These are phyloP conservation scores for Pseudocercospora crystallina DNA, from an alignment of 2,329 filamentous ascomycete genomes.

Conservation along the genomic window DNA sequence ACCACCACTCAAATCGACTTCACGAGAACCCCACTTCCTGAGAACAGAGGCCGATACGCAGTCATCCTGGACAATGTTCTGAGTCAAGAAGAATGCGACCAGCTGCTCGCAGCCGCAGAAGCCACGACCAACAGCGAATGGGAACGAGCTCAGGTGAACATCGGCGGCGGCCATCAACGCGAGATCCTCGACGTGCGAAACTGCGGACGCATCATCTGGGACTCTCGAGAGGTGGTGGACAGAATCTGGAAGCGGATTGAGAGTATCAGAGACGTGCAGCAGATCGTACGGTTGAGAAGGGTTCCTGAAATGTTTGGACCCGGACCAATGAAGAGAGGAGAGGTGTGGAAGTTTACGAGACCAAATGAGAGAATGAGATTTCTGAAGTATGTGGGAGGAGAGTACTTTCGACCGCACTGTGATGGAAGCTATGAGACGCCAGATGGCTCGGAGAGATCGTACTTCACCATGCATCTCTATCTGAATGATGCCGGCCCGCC, in stretches of 20 bases:
- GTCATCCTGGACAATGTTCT: slow-evolving; percentile 65
- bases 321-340: slow-evolving; percentile 43
- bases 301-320: slow-evolving; percentile 47
- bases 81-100: slow-evolving; percentile 61
- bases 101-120: slow-evolving; percentile 56
- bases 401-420: slow-evolving; percentile 73
- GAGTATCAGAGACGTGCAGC: slow-evolving; percentile 50
- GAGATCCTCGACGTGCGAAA: slow-evolving; percentile 61
- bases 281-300: slow-evolving; percentile 39
- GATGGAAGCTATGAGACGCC: slow-evolving; percentile 64
- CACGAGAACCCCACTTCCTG: slow-evolving; percentile 47
- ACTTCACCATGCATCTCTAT: slow-evolving; percentile 59
- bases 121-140: slow-evolving; percentile 51
- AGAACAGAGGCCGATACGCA: slow-evolving; percentile 58
- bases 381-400: slow-evolving; percentile 67
- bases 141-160: slow-evolving; percentile 68
- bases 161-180: slow-evolving; percentile 61
- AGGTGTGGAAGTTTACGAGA: slow-evolving; percentile 46
- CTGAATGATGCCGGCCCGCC: slow-evolving; percentile 22
- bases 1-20: slow-evolving; percentile 57
- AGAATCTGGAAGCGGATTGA: slow-evolving; percentile 61
- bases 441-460: slow-evolving; percentile 51
- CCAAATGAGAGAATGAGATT: slow-evolving; percentile 76
- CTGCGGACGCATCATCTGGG: slow-evolving; percentile 76
- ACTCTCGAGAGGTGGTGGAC: slow-evolving; percentile 61